phyloP scores from a whole-genome alignment of 768 basidiomycete genomes.

The Grammothele lineata region DNA sequence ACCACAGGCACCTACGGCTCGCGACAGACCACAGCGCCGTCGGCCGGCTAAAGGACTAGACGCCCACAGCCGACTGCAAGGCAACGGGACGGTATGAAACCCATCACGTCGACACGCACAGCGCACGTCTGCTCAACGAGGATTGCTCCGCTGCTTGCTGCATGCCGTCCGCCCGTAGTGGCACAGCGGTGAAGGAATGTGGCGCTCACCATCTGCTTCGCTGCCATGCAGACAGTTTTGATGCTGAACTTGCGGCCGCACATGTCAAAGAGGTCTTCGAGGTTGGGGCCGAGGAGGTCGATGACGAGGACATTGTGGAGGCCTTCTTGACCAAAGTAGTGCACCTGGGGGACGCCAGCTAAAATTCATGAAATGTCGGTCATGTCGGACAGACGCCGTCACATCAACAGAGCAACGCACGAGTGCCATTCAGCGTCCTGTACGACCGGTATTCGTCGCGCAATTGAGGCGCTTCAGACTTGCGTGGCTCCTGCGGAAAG shows the following conservation, averaged over 20 bases:
- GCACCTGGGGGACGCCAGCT: constrained; percentile 97
- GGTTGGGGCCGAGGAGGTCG: constrained; percentile 93
- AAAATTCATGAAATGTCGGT: no score
- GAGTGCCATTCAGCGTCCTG: constrained; percentile 86
- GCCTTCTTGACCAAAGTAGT: constrained; percentile 98
- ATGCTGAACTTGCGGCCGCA: constrained; percentile 96
- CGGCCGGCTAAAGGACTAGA: background rate
- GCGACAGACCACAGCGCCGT: no score
- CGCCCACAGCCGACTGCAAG: constrained; percentile 4
- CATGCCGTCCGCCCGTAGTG: no score
- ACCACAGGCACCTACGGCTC: background rate
- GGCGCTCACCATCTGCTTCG: constrained; percentile 90
- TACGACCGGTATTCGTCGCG: constrained; percentile 97
- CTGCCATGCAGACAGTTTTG: constrained; percentile 99
- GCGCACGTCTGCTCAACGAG: background rate
- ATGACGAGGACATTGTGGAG: constrained; percentile 94
- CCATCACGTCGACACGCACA: background rate
- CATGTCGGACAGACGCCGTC: background rate
- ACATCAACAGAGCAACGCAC: constrained; percentile 42
- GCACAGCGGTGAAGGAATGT: background rate
- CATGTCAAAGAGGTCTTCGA: constrained; percentile 99
- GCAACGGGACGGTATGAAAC: constrained; percentile 3
- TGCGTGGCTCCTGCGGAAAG: constrained; percentile 73
- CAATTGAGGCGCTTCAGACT: constrained; percentile 96
- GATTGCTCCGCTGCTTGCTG: background rate